Evolutionary conservation across 1,139 yeast species (phyloP), one percentile per base, ranked within the genome.

Genomic region (Nakaseomyces kungkrabaensis): DNA sequence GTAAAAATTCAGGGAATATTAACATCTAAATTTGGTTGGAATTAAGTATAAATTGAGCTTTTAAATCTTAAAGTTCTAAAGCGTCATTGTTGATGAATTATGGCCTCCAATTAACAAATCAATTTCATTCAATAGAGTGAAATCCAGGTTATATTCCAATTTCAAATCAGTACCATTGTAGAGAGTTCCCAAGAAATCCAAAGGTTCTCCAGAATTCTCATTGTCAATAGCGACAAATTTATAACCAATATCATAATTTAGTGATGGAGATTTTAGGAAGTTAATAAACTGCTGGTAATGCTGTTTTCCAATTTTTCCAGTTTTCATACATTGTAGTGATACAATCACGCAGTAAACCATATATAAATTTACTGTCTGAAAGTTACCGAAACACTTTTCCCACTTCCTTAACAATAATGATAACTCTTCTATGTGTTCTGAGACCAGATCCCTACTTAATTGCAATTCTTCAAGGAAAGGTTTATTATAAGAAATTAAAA

Each of bases 401-500:
- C 64, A 59, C 7, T 69, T 61, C 0, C 72, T 71, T 13, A 62
- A 43, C 11, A 61, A 49, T 7, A 43, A 49, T 22, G 70, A 64
- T 32, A 72, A 59, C 48, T 67, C 70, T 41, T 61, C 61, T 5
- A 68, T 61, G 6, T 59, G 57, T 26, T 59, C 57, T 43, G 64
- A 59, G 46, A 65, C 58, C 4, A 63, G 50, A 25, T 50, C 48
- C 37, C 60, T 56, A 36, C 63, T 56, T 36, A 56, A 49, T 33
- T 51, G 50, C 1, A 57, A 43, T 25, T 61, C 59, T 27, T 54
- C 58, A 9, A 79, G 71, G 57, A 79, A 79, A 1, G 84, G 83
- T 34, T 82, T 68, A 59, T 79, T 79, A 42, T 79, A 70, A 55
- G 82, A 78, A 11, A 79, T 68, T 4, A 78, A 59, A n/a, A 78